Evolutionary conservation across 257 asterid species (phyloP), one percentile per base, ranked within the genome.

Genomic region (Cordia subcordata): DNA sequence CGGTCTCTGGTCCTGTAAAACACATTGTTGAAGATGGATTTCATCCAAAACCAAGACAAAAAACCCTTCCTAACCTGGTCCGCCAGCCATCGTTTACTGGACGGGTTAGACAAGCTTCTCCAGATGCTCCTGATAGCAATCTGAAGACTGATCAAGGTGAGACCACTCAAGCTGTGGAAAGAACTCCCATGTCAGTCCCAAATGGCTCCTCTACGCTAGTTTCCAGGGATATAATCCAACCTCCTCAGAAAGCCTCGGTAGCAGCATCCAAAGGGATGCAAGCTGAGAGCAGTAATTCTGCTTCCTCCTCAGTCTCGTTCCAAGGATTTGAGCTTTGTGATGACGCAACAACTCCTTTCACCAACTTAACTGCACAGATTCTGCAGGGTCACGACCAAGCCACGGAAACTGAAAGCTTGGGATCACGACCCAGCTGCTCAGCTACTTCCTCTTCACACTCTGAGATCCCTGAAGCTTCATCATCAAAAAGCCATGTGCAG

Each of bases 311-410:
- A 0, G 82, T 88, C 62, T 81, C 94, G 14, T 68, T 85, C 64
- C 95, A 88, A 78, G 87, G 81, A 63, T 84, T 81, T 51, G 98
- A 84, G 66, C 71, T 86, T 67, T 75, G 76, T 73, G 93, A 81
- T 64, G 95, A 82, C 68, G 71, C 79, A 8, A 51, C 73, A 8
- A 66, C 85, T 45, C 84, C 85, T 38, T 70, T 76, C 63, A 52
- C 60, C 37, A 56, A 55, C 57, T 59, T 78, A 49, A 50, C 80
- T 5, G 83, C 68, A 40, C 77, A 76, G 73, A 56, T 59, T 55
- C 63, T 65, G 67, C 60, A 61, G n/a, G 60, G 61, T 63, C 81
- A 65, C 19, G 81, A 72, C 67, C 82, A 62, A 75, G 70, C 68
- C 49, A 55, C 71, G 15, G 67, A 67, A 59, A 69, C 51, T 19